Base-by-base conservation (phyloP, 1,139 yeast genomes). In the Yamadazyma aaseri region DNA sequence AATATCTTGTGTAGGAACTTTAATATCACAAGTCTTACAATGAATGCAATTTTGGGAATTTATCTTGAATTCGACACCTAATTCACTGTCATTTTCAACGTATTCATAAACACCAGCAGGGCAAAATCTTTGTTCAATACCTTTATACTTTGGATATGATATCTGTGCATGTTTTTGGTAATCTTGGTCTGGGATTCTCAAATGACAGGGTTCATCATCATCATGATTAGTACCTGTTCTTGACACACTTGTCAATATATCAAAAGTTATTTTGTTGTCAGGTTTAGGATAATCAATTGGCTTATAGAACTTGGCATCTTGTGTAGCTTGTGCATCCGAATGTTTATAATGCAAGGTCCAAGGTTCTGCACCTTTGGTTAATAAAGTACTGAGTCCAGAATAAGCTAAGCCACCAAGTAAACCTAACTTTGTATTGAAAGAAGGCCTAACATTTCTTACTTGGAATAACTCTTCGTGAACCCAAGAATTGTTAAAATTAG, bases 81-180 rank as follows among this genome's bases (percentile, higher is more conserved):
- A 58, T 35, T 76, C 73, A 10, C 55, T 55, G 34, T 74, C 79
- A 52, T 85, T 94, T 41, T 83, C 83, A 17, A 87, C 71, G 53
- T 87, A 92, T 60, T 92, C 98, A 57, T 92, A 92, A 9, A 92
- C 98, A 17, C 98, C 98, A 15, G 98, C 98, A 6, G 98, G 98
- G 55, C 98, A 92, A 65, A 92, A 92, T 41, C 95, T 71, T 53
- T 79, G 81, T 60, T 92, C 98, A 13, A 92, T 71, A 11, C 98
- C 98, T 58, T 85, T 68, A 63, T 65, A 92, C 46, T 72, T 77
- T 15, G 94, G 89, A 62, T 76, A 92, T 17, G 87, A 67, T 13
- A 60, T 63, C 28, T 73, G 71, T 1, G 95, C 78, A 56, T 90
- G 97, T 41, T 73, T 67, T 17, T 73, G 64, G 50, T 78, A 56